Evolutionary conservation across 169 alveolate species (phyloP).

Genomic region (Plasmodium relictum): DNA sequence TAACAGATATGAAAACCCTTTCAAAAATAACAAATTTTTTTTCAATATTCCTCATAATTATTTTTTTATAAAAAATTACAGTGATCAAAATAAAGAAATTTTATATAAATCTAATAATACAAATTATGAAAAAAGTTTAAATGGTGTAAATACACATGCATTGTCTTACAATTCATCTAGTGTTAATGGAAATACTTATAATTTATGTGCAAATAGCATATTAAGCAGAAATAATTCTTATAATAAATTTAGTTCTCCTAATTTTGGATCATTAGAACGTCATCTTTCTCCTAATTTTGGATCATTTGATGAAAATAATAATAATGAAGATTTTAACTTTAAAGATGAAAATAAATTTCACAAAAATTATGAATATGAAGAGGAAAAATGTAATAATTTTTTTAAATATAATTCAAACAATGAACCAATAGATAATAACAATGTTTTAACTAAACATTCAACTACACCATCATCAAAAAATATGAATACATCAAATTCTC

Average conservation of each 20-base stretch:
- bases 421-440: not conserved
- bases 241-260: slow-evolving; percentile 50
- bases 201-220: slow-evolving; percentile 19
- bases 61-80: slow-evolving; percentile 47
- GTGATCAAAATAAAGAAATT: slow-evolving; percentile 6
- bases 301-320: not conserved
- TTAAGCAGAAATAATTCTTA: slow-evolving; percentile 27
- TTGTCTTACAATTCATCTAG: slow-evolving; percentile 43
- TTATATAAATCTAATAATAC: slow-evolving; percentile 10
- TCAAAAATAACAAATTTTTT: slow-evolving; percentile 23
- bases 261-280: slow-evolving; percentile 36
- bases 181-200: slow-evolving; percentile 19
- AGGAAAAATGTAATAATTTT: not conserved
- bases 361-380: not conserved
- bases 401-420: slow-evolving; percentile 16
- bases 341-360: slow-evolving; percentile 4
- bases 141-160: slow-evolving; percentile 21
- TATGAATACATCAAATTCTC: not conserved
- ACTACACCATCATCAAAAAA: not conserved
- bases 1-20: slow-evolving; percentile 1
- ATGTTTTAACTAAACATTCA: slow-evolving; percentile 7
- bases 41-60: slow-evolving; percentile 63
- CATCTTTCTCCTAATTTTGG: slow-evolving; percentile 74
- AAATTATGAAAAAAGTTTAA: slow-evolving; percentile 48
- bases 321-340: not conserved